Percentiles rank a stretch among this genome's conserved stretches.
phyloP scores from a whole-genome alignment of 352 stramenopile genomes.

The Globisporangium alternatum region DNA sequence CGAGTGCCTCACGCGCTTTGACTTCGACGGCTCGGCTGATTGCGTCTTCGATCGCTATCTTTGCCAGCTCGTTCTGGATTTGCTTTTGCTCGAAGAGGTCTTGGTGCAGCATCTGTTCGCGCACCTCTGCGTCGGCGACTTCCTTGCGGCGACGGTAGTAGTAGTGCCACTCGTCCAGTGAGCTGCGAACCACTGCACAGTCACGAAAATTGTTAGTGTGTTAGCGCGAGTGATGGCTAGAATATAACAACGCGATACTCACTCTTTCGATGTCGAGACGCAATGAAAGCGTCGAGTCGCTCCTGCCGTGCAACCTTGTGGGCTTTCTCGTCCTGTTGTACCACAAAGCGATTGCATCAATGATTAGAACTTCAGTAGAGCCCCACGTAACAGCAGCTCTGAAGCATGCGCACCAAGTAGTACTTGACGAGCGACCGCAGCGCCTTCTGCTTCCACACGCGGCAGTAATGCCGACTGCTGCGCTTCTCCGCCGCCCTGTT shows the following conservation, averaged over 20 bases:
- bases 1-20: constrained; percentile 22
- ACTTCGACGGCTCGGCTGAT: constrained; percentile 29
- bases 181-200: constrained; percentile 20
- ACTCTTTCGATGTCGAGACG: constrained; percentile 35
- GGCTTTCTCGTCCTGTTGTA: constrained; percentile 33
- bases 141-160: constrained; percentile 45
- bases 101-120: constrained; percentile 36
- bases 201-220: too few relatives aligned
- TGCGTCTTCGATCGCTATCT: constrained; percentile 52
- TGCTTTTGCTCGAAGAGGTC: constrained; percentile 28
- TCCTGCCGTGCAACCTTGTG: constrained; percentile 25
- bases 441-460: constrained; percentile 7
- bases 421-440: constrained; percentile 20
- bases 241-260: neutral
- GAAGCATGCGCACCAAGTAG: constrained; percentile 25
- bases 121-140: constrained; percentile 33
- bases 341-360: constrained; percentile 7
- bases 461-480: constrained; percentile 22
- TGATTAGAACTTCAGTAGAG: neutral
- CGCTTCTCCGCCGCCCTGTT: constrained; percentile 38
- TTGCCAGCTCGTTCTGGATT: constrained; percentile 24
- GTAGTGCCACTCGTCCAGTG: constrained; percentile 34
- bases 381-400: neutral
- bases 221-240: too few relatives aligned
- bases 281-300: constrained; percentile 28